Evolutionary conservation across 352 stramenopile species (phyloP).

Genomic region (Vaucheria bursata): DNA sequence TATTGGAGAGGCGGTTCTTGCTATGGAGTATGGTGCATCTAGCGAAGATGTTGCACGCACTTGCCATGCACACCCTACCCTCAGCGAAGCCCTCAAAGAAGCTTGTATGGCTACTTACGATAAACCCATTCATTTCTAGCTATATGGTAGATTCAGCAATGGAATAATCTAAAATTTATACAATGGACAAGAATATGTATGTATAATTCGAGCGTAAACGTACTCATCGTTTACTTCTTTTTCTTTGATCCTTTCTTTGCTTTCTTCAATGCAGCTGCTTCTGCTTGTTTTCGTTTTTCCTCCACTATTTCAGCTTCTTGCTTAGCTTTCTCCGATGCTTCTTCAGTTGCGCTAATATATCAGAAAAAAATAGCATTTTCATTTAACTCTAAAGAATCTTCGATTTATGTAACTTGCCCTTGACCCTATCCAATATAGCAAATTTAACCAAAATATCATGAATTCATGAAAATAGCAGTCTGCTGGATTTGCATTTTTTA

Average conservation of each 20-base stretch:
- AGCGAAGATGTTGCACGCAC: slow-evolving; percentile 97
- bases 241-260: slow-evolving; percentile 39
- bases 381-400: not conserved
- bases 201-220: too few relatives aligned
- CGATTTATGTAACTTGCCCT: not conserved
- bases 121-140: slow-evolving; percentile 99
- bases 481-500: not conserved
- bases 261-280: slow-evolving; percentile 18
- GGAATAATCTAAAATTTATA: too few relatives aligned
- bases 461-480: not conserved
- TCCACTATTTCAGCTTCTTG: slow-evolving; percentile 21
- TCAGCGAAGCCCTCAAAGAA: slow-evolving; percentile 98
- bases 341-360: not conserved
- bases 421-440: not conserved
- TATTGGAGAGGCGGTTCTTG: slow-evolving; percentile 95
- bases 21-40: slow-evolving; percentile 95
- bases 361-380: not conserved
- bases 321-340: not conserved
- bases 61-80: slow-evolving; percentile 92
- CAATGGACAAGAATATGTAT: too few relatives aligned
- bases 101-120: slow-evolving; percentile 92
- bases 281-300: slow-evolving; percentile 28
- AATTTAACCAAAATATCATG: not conserved
- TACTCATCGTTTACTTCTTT: too few relatives aligned
- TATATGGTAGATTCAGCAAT: too few relatives aligned